phyloP scores from a whole-genome alignment of 139 green algal genomes.

The Asterochloris sp. region DNA sequence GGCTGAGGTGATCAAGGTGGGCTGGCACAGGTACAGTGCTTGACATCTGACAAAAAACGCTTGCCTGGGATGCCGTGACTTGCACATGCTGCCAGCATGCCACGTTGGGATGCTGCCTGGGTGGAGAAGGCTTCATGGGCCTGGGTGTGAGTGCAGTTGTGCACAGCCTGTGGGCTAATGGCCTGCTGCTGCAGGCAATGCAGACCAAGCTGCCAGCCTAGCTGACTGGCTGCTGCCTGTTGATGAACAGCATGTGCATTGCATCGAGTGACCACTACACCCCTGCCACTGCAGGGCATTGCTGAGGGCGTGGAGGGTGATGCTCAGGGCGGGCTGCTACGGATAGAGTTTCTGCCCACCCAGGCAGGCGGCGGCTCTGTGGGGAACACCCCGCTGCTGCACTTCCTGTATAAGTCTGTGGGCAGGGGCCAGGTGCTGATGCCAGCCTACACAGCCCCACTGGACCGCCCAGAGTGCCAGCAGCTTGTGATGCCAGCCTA shows the following conservation, averaged over 20 bases:
- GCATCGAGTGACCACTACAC: background rate
- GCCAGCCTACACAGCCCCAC: constrained; percentile 6
- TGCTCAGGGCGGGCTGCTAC: constrained; percentile 11
- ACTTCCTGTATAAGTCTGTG: constrained; percentile 36
- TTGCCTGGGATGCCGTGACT: background rate
- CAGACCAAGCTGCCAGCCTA: no score
- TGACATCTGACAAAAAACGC: background rate
- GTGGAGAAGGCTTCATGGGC: background rate
- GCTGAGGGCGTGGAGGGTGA: background rate
- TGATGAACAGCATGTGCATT: no score
- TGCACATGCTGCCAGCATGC: background rate
- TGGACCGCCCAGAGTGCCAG: constrained; percentile 2
- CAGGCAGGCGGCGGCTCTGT: constrained; percentile 32
- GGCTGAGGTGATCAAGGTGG: constrained; percentile 17
- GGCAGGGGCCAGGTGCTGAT: constrained; percentile 6
- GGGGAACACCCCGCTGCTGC: constrained; percentile 49
- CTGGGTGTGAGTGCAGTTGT: no score
- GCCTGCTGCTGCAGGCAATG: background rate
- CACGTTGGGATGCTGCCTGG: background rate
- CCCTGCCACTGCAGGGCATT: constrained; percentile 15
- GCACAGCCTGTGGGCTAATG: no score
- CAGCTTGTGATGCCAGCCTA: constrained; percentile 3
- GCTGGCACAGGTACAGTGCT: background rate
- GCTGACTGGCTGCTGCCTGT: no score
- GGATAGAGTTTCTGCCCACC: background rate